A percentile compares a stretch with the other conserved stretches of the same genome.
Conservation (phyloP, 768 basidiomycete species). For the Calocybe indica region DNA sequence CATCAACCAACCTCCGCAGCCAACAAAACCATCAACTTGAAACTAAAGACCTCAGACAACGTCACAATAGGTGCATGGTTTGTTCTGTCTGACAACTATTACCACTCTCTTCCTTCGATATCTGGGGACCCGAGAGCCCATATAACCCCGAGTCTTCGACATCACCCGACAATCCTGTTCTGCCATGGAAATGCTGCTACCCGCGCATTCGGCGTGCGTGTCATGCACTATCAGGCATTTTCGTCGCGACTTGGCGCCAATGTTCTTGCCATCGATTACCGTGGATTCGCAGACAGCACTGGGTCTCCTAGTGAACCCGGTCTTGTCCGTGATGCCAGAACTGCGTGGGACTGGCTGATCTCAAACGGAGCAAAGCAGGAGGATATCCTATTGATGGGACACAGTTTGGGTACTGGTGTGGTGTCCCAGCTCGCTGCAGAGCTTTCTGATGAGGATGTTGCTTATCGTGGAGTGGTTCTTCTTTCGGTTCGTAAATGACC, state of each 20-base stretch:
- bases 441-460: constrained; percentile 37
- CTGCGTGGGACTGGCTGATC: constrained; percentile 78
- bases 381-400: constrained; percentile 73
- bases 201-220: constrained; percentile 59
- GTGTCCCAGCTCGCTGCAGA: constrained; percentile 42
- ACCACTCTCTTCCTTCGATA: constrained; percentile 40
- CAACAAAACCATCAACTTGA: constrained; percentile 70
- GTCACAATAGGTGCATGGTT: constrained; percentile 85
- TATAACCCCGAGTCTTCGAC: constrained; percentile 47
- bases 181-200: constrained; percentile 89
- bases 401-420: constrained; percentile 88
- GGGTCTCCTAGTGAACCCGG: constrained; percentile 76
- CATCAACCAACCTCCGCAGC: constrained; percentile 32
- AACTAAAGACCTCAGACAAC: constrained; percentile 70
- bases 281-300: constrained; percentile 86
- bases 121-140: constrained; percentile 31
- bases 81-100: constrained; percentile 60
- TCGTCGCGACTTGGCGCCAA: constrained; percentile 64
- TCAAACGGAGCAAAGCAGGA: constrained; percentile 48
- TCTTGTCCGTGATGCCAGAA: constrained; percentile 62
- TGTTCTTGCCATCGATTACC: constrained; percentile 84
- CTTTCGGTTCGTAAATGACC: constrained; percentile 28
- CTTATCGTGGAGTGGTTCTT: constrained; percentile 41
- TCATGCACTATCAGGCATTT: constrained; percentile 63
- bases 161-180: constrained; percentile 78